Evolutionary conservation across 78 protist genomes (phyloP).

Genomic region (Protostelium mycophagum): DNA sequence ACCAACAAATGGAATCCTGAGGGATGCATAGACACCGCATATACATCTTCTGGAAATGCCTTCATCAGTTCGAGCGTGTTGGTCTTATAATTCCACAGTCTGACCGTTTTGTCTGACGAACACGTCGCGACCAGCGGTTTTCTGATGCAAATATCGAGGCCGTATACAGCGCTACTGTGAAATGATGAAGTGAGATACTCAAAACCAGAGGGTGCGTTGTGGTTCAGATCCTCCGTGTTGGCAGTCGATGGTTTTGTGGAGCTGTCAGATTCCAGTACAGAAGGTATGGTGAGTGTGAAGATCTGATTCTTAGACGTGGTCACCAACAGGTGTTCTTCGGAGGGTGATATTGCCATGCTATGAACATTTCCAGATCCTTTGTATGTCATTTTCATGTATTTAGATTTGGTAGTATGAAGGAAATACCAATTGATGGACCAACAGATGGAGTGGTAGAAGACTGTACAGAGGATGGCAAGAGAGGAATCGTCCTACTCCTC

Average conservation of each 20-base stretch:
- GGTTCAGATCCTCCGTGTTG: not conserved
- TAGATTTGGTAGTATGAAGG: too few species aligned
- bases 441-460: not conserved
- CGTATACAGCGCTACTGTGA: constrained; percentile 24
- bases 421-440: not conserved
- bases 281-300: constrained; percentile 18
- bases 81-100: constrained; percentile 52
- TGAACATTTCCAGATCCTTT: not conserved
- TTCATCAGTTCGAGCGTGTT: constrained; percentile 29
- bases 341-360: constrained; percentile 15
- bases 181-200: constrained; percentile 5
- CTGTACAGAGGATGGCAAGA: not conserved
- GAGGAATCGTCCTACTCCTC: not conserved
- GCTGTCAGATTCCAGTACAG: not conserved
- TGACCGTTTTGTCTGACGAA: constrained; percentile 28
- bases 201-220: not conserved
- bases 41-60: constrained; percentile 26
- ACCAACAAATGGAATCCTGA: constrained; percentile 46
- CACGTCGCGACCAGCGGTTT: constrained; percentile 69
- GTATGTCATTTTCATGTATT: not conserved
- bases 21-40: constrained; percentile 50
- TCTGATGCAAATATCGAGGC: constrained; percentile 49
- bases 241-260: not conserved
- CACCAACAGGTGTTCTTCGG: constrained; percentile 44
- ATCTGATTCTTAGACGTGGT: constrained; percentile 25